Conservation (phyloP, 768 basidiomycete genomes). For the Hericium erinaceus region DNA sequence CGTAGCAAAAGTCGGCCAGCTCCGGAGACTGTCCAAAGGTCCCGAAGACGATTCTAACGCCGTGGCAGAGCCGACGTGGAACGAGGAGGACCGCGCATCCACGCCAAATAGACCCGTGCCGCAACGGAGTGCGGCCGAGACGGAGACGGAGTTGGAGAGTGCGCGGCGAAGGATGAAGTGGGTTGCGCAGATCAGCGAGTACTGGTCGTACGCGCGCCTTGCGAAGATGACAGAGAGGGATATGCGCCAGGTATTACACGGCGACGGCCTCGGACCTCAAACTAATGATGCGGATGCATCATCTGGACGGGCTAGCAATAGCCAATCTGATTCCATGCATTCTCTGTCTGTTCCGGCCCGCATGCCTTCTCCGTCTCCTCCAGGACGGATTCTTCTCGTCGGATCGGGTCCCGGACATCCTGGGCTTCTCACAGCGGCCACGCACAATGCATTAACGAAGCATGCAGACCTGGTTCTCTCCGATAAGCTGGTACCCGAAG, state of each 20-base stretch:
- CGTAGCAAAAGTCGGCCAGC: constrained; percentile 58
- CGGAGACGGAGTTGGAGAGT: constrained; percentile 30
- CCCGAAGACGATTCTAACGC: constrained; percentile 16
- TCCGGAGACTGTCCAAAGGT: constrained; percentile 49
- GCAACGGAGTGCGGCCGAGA: constrained; percentile 33
- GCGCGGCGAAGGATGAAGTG: constrained; percentile 73
- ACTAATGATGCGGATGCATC: background rate
- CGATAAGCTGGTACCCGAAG: constrained; percentile 91
- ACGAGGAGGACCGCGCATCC: constrained; percentile 42
- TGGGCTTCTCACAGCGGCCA: constrained; percentile 81
- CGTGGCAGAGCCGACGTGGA: constrained; percentile 32
- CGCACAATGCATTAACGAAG: constrained; percentile 68
- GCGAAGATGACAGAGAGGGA: constrained; percentile 58
- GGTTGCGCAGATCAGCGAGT: constrained; percentile 94
- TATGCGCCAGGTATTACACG: constrained; percentile 55
- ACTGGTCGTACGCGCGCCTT: constrained; percentile 80
- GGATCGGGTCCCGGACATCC: constrained; percentile 97
- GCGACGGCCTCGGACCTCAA: constrained; percentile 18
- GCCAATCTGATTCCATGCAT: constrained; percentile 15
- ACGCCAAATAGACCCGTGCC: constrained; percentile 70
- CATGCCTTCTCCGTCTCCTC: constrained; percentile 15
- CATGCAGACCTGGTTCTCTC: constrained; percentile 84
- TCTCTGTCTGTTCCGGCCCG: constrained; percentile 15
- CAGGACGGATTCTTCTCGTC: constrained; percentile 78
- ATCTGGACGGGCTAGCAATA: constrained; percentile 21